Base-by-base conservation (phyloP, 768 basidiomycete genomes). In the Thelephora ganbajun region DNA sequence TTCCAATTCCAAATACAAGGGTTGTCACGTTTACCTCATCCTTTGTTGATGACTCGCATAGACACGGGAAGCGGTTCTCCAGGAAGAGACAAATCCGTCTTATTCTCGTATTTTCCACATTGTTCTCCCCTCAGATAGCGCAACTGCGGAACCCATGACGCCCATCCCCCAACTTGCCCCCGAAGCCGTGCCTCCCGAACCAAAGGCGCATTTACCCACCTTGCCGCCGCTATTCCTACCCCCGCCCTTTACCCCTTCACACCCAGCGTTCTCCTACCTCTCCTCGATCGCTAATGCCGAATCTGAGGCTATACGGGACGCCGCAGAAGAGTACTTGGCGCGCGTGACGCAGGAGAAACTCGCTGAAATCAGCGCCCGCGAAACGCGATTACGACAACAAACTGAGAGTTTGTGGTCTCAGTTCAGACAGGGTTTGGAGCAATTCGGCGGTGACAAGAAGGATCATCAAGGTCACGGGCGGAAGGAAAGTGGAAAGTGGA, bases 221-320 rank as follows among this genome's bases (percentile, higher is more conserved):
- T 54, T 83, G 52, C 70, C 71, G 35, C 71, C 80, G 5, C 63
- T 88, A 35, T 82, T 86, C 59, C 76, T 78, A 22, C 84, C 84
- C 14, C 76, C 80, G 18, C 85, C 86, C 14, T 88, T 83, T 61
- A 74, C 80, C 0, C 80, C 86, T 6, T 76, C 80, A 14, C 82
- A 89, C 54, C 76, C 77, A 6, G 73, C 78, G 36, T 89, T 88
- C 57, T 51, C 67, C 37, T 77, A 83, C 59, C 67, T 89, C 30
- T 70, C 79, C 13, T 66, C 71, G 19, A 56, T 78, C 44, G 85
- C 86, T 12, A 58, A 64, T 20, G 61, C 69, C 33, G 65, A 72
- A 54, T 83, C 83, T 0, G 65, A 76, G 35, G 66, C 63, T 45
- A 59, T 77, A 44, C 74, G 83, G 50, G 61, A 67, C 23, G 60